Evolutionary conservation across 1,284 basidiomycete species (phyloP).

Genomic region (Golubevia pallescens): DNA sequence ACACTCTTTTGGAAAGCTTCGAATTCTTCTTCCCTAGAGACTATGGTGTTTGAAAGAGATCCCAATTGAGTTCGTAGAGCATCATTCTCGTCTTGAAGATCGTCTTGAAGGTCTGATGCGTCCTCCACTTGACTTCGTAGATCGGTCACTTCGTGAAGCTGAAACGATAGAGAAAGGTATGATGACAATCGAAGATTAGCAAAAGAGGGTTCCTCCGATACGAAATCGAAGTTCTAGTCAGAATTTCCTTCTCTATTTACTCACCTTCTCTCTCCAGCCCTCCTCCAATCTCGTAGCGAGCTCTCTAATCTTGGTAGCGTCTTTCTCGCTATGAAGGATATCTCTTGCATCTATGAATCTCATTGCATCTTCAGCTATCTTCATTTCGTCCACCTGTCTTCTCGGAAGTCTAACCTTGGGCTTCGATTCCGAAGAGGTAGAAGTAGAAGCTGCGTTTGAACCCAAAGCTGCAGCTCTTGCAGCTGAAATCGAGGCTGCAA

Average conservation of each 20-base stretch:
- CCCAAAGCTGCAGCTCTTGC: background rate
- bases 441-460: background rate
- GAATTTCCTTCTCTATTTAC: background rate
- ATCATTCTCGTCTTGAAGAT: conserved; percentile 29
- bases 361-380: conserved; percentile 22
- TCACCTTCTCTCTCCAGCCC: conserved; percentile 20
- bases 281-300: conserved; percentile 24
- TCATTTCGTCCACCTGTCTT: conserved; percentile 20
- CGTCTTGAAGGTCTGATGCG: conserved; percentile 22
- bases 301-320: conserved; percentile 15
- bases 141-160: conserved; percentile 22
- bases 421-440: background rate
- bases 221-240: background rate
- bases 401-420: conserved; percentile 11
- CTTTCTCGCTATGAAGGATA: conserved; percentile 19
- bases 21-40: conserved; percentile 19
- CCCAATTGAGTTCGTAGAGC: conserved; percentile 23
- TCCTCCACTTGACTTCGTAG: conserved; percentile 12
- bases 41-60: conserved; percentile 21
- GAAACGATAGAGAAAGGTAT: background rate
- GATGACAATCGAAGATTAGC: background rate
- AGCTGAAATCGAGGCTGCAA: background rate
- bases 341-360: conserved; percentile 26
- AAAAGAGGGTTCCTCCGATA: conserved; percentile 1
- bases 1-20: conserved; percentile 9